Evolutionary conservation across 306 rosid species (phyloP), one percentile per base, ranked within the genome.

Genomic region (Phaseolus lunatus): DNA sequence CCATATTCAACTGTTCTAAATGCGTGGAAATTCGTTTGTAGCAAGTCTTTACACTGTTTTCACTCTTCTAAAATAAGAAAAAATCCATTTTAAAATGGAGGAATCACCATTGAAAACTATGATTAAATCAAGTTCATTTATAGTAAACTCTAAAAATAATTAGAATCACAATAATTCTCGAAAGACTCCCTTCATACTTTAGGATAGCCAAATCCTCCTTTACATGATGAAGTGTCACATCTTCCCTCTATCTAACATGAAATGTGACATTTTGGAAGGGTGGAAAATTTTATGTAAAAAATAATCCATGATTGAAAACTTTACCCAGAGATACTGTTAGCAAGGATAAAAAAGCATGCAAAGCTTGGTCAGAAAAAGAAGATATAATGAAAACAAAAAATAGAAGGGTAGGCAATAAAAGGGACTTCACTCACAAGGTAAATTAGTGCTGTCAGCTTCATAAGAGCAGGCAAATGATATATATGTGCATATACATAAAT

Each of bases 371-470:
- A 44, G 1, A 45, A 41, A 70, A 6, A 22, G 54, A 33, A 58
- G 44, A 61, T 44, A 53, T 44, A 70, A 33, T 58, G 22, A 29
- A 8, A 27, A 24, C 5, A 62, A 23, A 58, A 31, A 14, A 58
- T 26, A 70, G 41, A 45, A 18, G 12, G 39, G 23, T 48, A 31
- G 27, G 11, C 29, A 47, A 20, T 33, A 37, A 12, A 64, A n/a
- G 69, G 53, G 58, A 53, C 58, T 45, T 70, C 73, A 77, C 22
- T 72, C 78, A 69, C 78, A 57, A 75, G 54, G 15, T 39, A 49
- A 4, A 45, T 44, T 14, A 67, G 66, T 64, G 57, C 67, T 58
- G 56, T 74, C 76, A 70, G 78, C 78, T 44, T 68, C 63, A 75
- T 58, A 61, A 65, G 52, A 43, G 78, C 3, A 78, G 63, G 75